These are phyloP conservation scores for Tulasnella sp. DNA, from an alignment of 768 basidiomycete species.

Conservation along the genomic window DNA sequence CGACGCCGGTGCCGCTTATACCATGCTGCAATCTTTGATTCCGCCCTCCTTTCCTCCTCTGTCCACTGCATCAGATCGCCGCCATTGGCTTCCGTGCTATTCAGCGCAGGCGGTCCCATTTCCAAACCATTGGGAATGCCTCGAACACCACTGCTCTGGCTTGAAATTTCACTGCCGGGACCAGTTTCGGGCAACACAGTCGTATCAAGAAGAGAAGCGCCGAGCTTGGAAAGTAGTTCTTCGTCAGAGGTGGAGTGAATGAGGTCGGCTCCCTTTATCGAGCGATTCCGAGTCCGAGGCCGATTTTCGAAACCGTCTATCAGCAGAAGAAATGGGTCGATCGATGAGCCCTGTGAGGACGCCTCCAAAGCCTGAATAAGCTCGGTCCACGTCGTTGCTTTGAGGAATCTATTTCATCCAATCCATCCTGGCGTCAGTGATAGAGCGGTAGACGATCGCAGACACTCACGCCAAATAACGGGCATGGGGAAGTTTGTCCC, in stretches of 20 bases:
- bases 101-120: background rate
- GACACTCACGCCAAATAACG: background rate
- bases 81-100: background rate
- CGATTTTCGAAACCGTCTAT: background rate
- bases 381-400: background rate
- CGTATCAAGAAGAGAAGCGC: background rate
- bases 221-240: background rate
- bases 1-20: background rate
- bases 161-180: background rate
- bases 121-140: background rate
- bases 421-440: background rate
- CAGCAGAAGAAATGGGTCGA: background rate
- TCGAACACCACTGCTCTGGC: background rate
- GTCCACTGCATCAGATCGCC: background rate
- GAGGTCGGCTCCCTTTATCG: background rate
- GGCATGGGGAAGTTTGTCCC: background rate
- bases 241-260: background rate
- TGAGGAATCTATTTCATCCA: background rate
- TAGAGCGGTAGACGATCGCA: background rate
- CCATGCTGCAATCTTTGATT: background rate
- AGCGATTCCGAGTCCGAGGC: background rate
- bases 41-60: background rate
- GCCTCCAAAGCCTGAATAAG: background rate
- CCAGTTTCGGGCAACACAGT: background rate
- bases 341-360: background rate